Evolutionary conservation across 345 rosid genomes (phyloP).

Genomic region (Ailanthus altissimus): DNA sequence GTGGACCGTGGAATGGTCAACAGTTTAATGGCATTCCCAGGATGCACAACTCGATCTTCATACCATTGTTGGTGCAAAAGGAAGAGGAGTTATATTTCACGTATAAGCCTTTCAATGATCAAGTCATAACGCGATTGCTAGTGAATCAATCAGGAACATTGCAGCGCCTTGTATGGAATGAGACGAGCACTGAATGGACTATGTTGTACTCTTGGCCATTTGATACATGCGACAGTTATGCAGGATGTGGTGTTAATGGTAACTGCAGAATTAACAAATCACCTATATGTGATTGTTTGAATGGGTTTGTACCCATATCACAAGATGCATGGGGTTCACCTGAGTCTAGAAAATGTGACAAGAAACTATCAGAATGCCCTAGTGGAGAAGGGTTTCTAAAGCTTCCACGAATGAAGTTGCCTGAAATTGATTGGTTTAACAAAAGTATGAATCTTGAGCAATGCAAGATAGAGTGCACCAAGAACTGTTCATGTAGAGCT

Average conservation of each 20-base stretch:
- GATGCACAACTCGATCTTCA: conserved; percentile 22
- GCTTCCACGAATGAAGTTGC: conserved; percentile 40
- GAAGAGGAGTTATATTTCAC: conserved; percentile 25
- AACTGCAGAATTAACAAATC: conserved; percentile 19
- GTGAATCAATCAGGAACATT: conserved; percentile 21
- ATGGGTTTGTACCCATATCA: conserved; percentile 14
- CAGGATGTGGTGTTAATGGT: conserved; percentile 32
- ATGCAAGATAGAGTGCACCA: conserved; percentile 28
- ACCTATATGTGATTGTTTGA: conserved; percentile 20
- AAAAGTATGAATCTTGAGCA: conserved; percentile 26
- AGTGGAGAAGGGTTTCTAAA: conserved; percentile 22
- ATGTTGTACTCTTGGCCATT: conserved; percentile 22
- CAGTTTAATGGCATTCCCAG: conserved; percentile 39
- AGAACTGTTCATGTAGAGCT: conserved; percentile 38
- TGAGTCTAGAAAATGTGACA: conserved; percentile 1
- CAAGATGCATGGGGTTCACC: conserved; percentile 10
- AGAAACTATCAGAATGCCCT: conserved; percentile 20
- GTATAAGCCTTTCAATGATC: conserved; percentile 22
- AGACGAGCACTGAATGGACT: not conserved
- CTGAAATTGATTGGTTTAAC: conserved; percentile 13
- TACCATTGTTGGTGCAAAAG: conserved; percentile 14
- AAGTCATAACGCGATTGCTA: conserved; percentile 23
- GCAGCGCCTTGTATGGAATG: conserved; percentile 30
- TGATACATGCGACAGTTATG: conserved; percentile 35
- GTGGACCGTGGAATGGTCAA: conserved; percentile 41